phyloP scores from a whole-genome alignment of 2,329 filamentous ascomycete genomes.

The Monosporascus ibericus region DNA sequence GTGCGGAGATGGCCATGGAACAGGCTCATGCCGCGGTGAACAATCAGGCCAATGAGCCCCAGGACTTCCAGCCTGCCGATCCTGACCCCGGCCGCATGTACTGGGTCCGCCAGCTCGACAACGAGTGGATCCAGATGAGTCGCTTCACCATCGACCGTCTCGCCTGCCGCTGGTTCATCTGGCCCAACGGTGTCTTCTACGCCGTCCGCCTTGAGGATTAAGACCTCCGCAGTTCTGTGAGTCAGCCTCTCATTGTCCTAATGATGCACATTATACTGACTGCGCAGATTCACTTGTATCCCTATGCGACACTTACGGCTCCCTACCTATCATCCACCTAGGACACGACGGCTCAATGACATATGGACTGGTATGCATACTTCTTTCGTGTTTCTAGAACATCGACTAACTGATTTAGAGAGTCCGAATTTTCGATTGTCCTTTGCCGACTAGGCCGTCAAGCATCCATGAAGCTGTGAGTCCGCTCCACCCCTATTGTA shows the following conservation, averaged over 20 bases:
- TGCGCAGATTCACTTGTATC: background rate
- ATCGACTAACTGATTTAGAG: too few species aligned
- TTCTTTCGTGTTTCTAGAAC: too few species aligned
- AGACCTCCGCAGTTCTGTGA: background rate
- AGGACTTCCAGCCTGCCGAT: slow-evolving; percentile 59
- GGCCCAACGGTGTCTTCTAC: slow-evolving; percentile 53
- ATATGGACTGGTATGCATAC: too few species aligned
- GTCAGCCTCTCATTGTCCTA: background rate
- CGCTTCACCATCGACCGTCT: slow-evolving; percentile 55
- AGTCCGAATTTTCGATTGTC: too few species aligned
- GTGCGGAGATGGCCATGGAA: slow-evolving; percentile 39
- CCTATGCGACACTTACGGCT: background rate
- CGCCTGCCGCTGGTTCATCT: slow-evolving; percentile 54
- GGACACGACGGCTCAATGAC: too few species aligned
- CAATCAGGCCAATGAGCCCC: slow-evolving; percentile 47
- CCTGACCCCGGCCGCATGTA: slow-evolving; percentile 56
- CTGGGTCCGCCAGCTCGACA: slow-evolving; percentile 55
- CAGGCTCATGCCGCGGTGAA: slow-evolving; percentile 43
- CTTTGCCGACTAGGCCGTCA: too few species aligned
- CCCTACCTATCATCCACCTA: background rate
- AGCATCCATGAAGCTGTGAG: too few species aligned
- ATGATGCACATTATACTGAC: background rate
- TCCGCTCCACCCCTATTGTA: too few species aligned
- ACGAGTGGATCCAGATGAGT: slow-evolving; percentile 53
- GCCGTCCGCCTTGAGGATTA: slow-evolving; percentile 47